phyloP scores from a whole-genome alignment of 1,284 basidiomycete genomes.

The Austropuccinia psidii region DNA sequence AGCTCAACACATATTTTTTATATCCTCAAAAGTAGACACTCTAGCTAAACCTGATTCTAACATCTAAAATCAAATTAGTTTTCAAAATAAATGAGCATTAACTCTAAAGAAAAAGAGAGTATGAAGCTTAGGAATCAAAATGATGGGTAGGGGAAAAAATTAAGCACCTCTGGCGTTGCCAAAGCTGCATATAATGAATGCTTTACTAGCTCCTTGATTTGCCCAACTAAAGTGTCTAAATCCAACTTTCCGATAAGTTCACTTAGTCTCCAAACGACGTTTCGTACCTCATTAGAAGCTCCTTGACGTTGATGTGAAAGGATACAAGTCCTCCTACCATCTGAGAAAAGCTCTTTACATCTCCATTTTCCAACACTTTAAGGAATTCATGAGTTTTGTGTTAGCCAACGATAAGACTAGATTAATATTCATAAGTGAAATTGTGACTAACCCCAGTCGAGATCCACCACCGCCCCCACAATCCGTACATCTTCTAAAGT shows the following conservation, averaged over 20 bases:
- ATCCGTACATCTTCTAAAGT: conserved; percentile 31
- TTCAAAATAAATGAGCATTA: background rate
- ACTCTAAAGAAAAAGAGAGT: background rate
- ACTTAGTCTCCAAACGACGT: conserved; percentile 14
- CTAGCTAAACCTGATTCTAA: conserved; percentile 34
- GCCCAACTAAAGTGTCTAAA: conserved; percentile 21
- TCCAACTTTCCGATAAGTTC: conserved; percentile 14
- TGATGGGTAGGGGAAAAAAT: no score
- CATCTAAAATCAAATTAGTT: background rate
- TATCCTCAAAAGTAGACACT: conserved; percentile 18
- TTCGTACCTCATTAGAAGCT: conserved; percentile 7
- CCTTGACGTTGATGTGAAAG: conserved; percentile 46
- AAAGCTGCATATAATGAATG: conserved; percentile 35
- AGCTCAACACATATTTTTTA: conserved; percentile 36
- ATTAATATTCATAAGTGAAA: background rate
- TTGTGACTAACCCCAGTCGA: conserved; percentile 12
- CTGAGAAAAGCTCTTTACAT: conserved; percentile 50
- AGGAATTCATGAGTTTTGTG: no score
- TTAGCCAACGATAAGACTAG: background rate
- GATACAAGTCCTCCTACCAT: conserved; percentile 50
- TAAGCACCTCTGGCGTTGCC: conserved; percentile 30
- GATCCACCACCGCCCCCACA: conserved; percentile 34
- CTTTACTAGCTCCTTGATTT: conserved; percentile 32
- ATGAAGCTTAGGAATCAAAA: no score
- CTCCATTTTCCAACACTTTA: conserved; percentile 52